Conservation (phyloP, 2,329 filamentous ascomycete species). For the Exophiala calicioides region DNA sequence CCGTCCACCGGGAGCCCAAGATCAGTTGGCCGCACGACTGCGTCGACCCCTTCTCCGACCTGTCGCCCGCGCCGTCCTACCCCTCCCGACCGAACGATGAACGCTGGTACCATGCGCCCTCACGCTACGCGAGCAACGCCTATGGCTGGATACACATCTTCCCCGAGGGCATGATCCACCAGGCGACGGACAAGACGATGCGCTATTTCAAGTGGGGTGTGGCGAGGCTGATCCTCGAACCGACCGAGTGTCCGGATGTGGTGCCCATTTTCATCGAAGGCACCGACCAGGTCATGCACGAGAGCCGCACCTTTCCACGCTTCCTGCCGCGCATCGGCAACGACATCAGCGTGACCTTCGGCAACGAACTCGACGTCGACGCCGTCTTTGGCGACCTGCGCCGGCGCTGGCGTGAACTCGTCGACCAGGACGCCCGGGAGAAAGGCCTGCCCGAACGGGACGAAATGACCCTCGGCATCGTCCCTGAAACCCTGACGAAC, state of each 20-base stretch:
- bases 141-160: conserved; percentile 93
- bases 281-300: conserved; percentile 83
- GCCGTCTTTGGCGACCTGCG: conserved; percentile 76
- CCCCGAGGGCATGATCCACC: conserved; percentile 91
- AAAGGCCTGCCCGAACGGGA: conserved; percentile 23
- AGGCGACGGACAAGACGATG: conserved; percentile 68
- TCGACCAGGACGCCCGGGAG: conserved; percentile 29
- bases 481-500: conserved; percentile 66
- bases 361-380: conserved; percentile 73
- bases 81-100: conserved; percentile 60
- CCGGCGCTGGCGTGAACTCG: conserved; percentile 69
- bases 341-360: conserved; percentile 72
- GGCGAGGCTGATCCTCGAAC: conserved; percentile 85
- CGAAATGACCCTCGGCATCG: conserved; percentile 52
- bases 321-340: conserved; percentile 76
- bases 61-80: conserved; percentile 40
- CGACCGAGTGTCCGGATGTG: conserved; percentile 81
- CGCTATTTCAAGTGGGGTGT: conserved; percentile 99
- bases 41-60: conserved; percentile 50
- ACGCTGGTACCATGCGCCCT: conserved; percentile 70
- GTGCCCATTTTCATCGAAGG: conserved; percentile 95
- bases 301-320: conserved; percentile 74
- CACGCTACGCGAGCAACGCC: conserved; percentile 67
- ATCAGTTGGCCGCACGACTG: conserved; percentile 51
- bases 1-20: too few species aligned